phyloP scores from a whole-genome alignment of 116 monocot genomes.

The Dioscorea cayenensis region DNA sequence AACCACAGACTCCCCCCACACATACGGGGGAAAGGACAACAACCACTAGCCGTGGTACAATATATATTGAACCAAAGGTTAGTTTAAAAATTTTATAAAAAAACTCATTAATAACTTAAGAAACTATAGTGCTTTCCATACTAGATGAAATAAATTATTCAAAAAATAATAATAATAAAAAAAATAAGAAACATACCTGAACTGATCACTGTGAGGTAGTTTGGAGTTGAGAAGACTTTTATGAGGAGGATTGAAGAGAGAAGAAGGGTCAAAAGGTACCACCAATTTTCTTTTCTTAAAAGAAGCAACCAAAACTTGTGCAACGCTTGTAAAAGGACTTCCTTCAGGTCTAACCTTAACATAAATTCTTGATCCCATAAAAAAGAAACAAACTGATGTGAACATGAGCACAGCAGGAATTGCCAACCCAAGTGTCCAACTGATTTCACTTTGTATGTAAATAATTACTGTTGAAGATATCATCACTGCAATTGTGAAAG shows the following conservation, averaged over 20 bases:
- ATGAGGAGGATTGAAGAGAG: conserved; percentile 47
- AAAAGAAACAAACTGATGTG: conserved; percentile 52
- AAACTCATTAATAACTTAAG: too few species aligned
- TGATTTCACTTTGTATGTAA: conserved; percentile 74
- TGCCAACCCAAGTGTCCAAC: conserved; percentile 66
- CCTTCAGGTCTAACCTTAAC: conserved; percentile 69
- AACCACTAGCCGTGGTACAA: too few species aligned
- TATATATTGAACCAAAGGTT: too few species aligned
- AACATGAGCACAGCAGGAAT: conserved; percentile 63
- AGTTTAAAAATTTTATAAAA: too few species aligned
- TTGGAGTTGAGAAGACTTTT: conserved; percentile 26
- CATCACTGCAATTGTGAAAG: conserved; percentile 62
- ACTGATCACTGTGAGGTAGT: conserved; percentile 65
- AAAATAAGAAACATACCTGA: conserved; percentile 29
- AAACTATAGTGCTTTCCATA: too few species aligned
- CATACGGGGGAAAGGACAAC: too few species aligned
- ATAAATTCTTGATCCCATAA: conserved; percentile 41
- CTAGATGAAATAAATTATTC: too few species aligned
- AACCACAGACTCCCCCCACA: too few species aligned
- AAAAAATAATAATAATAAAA: background rate
- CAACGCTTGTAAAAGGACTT: conserved; percentile 56
- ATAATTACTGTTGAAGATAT: conserved; percentile 69
- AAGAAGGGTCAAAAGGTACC: conserved; percentile 15
- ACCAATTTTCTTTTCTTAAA: conserved; percentile 28
- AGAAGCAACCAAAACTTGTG: conserved; percentile 45